phyloP scores from a whole-genome alignment of 495 filamentous ascomycete genomes.

The Aspergillus biplanus region DNA sequence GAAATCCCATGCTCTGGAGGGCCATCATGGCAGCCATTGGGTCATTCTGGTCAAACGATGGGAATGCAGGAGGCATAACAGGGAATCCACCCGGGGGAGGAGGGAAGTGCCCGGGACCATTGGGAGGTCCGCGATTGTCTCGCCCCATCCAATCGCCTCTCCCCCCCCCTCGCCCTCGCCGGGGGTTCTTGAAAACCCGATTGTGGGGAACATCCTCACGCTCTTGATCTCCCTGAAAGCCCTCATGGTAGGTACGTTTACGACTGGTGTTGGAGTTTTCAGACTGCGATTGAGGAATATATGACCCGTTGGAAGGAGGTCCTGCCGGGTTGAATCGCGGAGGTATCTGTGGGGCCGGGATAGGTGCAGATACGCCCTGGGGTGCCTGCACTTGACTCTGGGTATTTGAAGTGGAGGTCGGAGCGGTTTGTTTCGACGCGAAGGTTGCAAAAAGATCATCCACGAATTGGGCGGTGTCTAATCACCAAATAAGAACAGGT shows the following conservation, averaged over 20 bases:
- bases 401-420: slow-evolving; percentile 38
- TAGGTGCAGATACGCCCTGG: slow-evolving; percentile 24
- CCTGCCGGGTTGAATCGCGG: slow-evolving; percentile 42
- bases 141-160: slow-evolving; percentile 54
- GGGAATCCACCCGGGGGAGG: slow-evolving; percentile 46
- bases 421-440: slow-evolving; percentile 57
- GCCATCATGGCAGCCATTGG: slow-evolving; percentile 72
- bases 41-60: slow-evolving; percentile 63
- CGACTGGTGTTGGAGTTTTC: slow-evolving; percentile 32
- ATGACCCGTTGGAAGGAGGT: slow-evolving; percentile 37
- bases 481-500: not conserved
- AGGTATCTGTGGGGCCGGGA: slow-evolving; percentile 29
- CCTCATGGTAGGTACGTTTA: slow-evolving; percentile 65
- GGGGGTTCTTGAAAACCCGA: slow-evolving; percentile 71
- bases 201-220: slow-evolving; percentile 49
- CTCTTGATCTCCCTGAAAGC: slow-evolving; percentile 56
- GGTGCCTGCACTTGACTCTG: slow-evolving; percentile 54
- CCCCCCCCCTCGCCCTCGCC: slow-evolving; percentile 65
- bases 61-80: slow-evolving; percentile 53
- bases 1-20: slow-evolving; percentile 70
- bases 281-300: slow-evolving; percentile 24
- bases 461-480: slow-evolving; percentile 79
- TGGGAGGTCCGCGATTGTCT: slow-evolving; percentile 27
- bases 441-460: slow-evolving; percentile 76
- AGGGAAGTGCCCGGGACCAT: slow-evolving; percentile 33